phyloP scores from a whole-genome alignment of 139 green algal genomes.

The Haematococcus lacustris region DNA sequence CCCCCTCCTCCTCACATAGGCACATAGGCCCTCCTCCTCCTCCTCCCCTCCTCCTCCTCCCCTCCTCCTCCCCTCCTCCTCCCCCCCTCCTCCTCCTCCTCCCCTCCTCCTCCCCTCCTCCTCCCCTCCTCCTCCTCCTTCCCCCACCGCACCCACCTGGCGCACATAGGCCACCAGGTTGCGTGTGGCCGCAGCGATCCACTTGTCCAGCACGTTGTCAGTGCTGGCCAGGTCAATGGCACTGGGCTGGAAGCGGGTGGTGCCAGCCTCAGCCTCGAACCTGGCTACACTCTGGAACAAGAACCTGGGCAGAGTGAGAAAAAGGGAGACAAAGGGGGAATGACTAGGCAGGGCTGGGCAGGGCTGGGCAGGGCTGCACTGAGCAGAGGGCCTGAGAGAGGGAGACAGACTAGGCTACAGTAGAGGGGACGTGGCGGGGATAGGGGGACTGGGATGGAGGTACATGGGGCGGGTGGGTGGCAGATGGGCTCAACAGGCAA shows the following conservation, averaged over 20 bases:
- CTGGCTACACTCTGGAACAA: slow-evolving; percentile 82
- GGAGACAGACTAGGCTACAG: neutral
- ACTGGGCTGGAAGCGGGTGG: slow-evolving; percentile 35
- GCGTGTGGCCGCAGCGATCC: slow-evolving; percentile 74
- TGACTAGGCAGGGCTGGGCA: too few relatives aligned
- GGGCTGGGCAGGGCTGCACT: neutral
- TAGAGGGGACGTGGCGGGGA: neutral
- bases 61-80: too few relatives aligned
- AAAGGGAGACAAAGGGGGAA: neutral
- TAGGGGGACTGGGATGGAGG: neutral
- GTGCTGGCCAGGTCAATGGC: slow-evolving; percentile 5
- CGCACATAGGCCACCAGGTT: slow-evolving; percentile 74
- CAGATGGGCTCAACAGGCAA: neutral
- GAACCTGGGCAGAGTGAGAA: slow-evolving; percentile 34
- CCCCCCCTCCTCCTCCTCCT: too few relatives aligned
- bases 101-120: too few relatives aligned
- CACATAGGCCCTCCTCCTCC: too few relatives aligned
- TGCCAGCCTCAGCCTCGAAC: slow-evolving; percentile 54
- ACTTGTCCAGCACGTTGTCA: slow-evolving; percentile 80
- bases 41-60: too few relatives aligned
- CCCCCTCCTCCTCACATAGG: too few relatives aligned
- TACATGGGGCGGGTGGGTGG: too few relatives aligned
- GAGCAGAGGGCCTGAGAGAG: neutral
- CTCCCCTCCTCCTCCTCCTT: too few relatives aligned
- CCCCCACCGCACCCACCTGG: too few relatives aligned